Conservation (phyloP, 352 stramenopile genomes). For the Pythium aristosporum region DNA sequence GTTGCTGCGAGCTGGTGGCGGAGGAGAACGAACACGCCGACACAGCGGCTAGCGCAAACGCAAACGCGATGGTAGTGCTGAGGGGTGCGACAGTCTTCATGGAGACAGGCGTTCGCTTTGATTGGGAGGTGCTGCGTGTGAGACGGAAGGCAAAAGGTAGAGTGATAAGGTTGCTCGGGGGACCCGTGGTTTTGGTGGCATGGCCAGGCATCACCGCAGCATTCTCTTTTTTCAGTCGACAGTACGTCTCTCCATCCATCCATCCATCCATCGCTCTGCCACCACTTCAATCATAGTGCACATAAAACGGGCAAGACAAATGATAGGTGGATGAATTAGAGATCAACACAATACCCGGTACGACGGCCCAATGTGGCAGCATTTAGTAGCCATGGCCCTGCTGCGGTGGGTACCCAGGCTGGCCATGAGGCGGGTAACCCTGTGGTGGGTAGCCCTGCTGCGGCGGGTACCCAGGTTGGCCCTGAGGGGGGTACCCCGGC, state of each 20-base stretch:
- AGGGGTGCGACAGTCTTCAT: constrained; percentile 13
- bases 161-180: neutral
- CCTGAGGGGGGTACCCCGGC: constrained; percentile 3
- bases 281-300: neutral
- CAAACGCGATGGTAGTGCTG: neutral
- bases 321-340: neutral
- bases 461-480: too few species aligned
- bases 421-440: too few species aligned
- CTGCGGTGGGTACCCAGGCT: too few species aligned
- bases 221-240: too few species aligned
- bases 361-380: neutral
- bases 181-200: neutral
- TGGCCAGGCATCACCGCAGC: too few species aligned
- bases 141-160: neutral
- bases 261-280: neutral
- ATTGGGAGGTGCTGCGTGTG: neutral
- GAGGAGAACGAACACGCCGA: neutral
- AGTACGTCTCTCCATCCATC: neutral
- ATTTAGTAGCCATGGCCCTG: constrained; percentile 24
- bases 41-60: neutral
- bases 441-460: too few species aligned
- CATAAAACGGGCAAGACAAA: neutral
- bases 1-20: neutral
- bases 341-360: neutral
- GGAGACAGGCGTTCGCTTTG: neutral